Evolutionary conservation across 148 eudicot species (phyloP).

Genomic region (Rheum nobile): DNA sequence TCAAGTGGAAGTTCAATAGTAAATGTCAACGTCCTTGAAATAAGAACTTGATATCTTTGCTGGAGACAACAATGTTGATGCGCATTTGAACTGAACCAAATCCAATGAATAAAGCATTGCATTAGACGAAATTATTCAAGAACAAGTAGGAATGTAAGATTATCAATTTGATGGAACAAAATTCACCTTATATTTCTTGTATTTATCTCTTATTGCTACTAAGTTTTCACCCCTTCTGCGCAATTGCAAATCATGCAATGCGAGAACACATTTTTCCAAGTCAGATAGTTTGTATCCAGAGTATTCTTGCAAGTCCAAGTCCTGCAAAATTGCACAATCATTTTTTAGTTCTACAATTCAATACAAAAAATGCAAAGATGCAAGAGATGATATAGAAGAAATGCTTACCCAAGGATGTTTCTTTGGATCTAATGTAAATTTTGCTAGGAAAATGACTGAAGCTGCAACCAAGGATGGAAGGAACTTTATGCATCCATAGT

Average conservation of each 20-base stretch:
- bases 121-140: background rate
- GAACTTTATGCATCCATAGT: no score
- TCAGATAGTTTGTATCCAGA: slow-evolving; percentile 58
- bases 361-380: background rate
- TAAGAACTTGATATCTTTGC: slow-evolving; percentile 42
- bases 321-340: slow-evolving; percentile 22
- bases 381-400: background rate
- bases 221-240: no score
- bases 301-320: slow-evolving; percentile 31
- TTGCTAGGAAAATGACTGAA: no score
- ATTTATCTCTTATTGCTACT: no score
- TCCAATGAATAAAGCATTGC: no score
- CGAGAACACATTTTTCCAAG: no score
- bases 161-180: background rate
- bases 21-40: slow-evolving; percentile 24
- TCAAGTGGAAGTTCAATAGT: no score
- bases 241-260: no score
- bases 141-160: background rate
- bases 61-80: slow-evolving; percentile 42
- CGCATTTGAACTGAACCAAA: no score
- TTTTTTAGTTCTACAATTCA: background rate
- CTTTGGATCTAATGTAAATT: no score
- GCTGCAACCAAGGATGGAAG: no score
- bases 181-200: slow-evolving; percentile 73
- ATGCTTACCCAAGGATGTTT: no score